phyloP scores from a whole-genome alignment of 2,329 filamentous ascomycete species.

The Ceratocystis lukuohia region DNA sequence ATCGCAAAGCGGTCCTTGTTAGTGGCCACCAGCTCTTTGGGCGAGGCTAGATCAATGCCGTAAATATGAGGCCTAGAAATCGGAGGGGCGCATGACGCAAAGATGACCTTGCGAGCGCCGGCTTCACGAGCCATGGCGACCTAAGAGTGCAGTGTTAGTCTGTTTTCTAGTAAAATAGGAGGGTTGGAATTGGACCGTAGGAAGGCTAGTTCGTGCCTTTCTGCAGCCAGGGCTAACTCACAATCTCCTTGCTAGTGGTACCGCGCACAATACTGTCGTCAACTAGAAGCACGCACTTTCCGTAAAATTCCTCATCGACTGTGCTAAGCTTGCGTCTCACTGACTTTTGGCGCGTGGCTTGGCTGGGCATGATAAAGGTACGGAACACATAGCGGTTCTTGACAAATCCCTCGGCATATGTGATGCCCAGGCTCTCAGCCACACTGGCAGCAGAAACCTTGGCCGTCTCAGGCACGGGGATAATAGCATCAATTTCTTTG shows the following conservation, averaged over 20 bases:
- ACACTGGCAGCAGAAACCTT: slow-evolving; percentile 62
- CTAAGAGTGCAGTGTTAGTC: slow-evolving; percentile 18
- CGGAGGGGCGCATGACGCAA: slow-evolving; percentile 68
- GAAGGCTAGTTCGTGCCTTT: too few species aligned
- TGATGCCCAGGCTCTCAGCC: slow-evolving; percentile 61
- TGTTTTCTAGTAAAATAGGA: background rate
- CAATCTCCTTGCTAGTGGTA: slow-evolving; percentile 51
- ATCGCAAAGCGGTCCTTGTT: slow-evolving; percentile 31
- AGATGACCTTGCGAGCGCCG: slow-evolving; percentile 68
- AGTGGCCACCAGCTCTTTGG: slow-evolving; percentile 32
- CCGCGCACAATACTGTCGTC: slow-evolving; percentile 86
- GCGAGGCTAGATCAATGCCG: slow-evolving; percentile 36
- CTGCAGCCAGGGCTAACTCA: slow-evolving; percentile 15
- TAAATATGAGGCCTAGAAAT: slow-evolving; percentile 74
- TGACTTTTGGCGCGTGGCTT: slow-evolving; percentile 67
- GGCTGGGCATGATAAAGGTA: slow-evolving; percentile 64
- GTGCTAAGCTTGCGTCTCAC: slow-evolving; percentile 82
- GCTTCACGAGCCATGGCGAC: slow-evolving; percentile 66
- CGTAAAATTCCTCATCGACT: slow-evolving; percentile 73
- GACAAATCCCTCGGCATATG: slow-evolving; percentile 69
- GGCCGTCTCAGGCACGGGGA: slow-evolving; percentile 44
- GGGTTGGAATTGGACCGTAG: too few species aligned
- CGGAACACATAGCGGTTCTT: slow-evolving; percentile 85
- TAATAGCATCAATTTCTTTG: slow-evolving; percentile 57
- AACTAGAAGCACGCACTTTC: slow-evolving; percentile 66